Base-by-base conservation (phyloP, 352 stramenopile genomes). In the Phytopythium boreale region DNA sequence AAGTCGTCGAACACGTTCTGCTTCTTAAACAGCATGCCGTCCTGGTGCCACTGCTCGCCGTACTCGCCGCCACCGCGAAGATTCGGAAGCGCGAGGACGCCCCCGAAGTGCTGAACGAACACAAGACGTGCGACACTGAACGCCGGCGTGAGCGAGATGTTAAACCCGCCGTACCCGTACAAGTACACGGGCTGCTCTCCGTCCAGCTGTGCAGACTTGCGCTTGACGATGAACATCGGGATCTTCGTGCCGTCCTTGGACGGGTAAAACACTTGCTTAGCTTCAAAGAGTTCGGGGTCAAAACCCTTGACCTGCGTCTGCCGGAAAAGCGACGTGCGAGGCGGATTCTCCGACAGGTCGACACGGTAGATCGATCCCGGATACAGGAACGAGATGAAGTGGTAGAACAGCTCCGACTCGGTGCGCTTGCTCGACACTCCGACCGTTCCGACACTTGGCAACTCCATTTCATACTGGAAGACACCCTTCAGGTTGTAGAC, bases 1-100 rank as follows among this genome's bases (percentile, higher is more conserved):
- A 98, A 98, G 67, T 99, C 96, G 57, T 99, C 95, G 66, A 98
- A 99, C 12, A 92, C 87, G 69, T 96, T 97, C 63, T 98, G 89
- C 63, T 97, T 90, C 70, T 98, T 98, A 64, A 88, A 84, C 49
- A 98, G 86, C 69, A 98, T 91, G 17, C 92, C 95, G 50, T 94
- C 91, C 65, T 97, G 89, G 76, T 96, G 90, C 92, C 93, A 98
- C 47, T 82, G 67, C 57, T 96, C 84, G 34, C 93, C 93, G 62
- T 97, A 98, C 59, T 98, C 93, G n/a, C 93, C 91, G 59, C 89
- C 96, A 59, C 96, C 96, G 56, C 96, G 89, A 50, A 99, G 89
- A 72, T 98, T 98, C 12, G 95, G 93, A 46, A 98, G 76, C 2
- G 97, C 92, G 61, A 98, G 83, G 24, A 97, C 87, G 27, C 92